A percentile compares a stretch with the other conserved stretches of the same genome.
Conservation (phyloP, 2,329 filamentous ascomycete species). For the Fusarium albidum region DNA sequence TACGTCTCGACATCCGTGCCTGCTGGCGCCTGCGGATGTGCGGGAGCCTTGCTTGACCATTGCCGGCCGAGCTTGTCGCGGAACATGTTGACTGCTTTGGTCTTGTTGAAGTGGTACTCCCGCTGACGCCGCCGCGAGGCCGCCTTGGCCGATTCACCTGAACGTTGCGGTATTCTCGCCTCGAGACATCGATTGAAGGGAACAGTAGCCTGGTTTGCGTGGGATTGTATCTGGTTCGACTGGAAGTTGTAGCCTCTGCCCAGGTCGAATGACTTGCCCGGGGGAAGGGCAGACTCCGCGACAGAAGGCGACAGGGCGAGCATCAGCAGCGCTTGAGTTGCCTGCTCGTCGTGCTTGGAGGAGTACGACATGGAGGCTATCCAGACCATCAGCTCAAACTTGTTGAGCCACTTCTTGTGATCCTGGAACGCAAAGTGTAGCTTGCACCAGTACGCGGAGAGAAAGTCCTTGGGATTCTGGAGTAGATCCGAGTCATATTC, state of each 20-base stretch:
- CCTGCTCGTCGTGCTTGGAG: neutral
- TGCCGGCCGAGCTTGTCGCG: neutral
- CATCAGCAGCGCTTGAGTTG: constrained; percentile 25
- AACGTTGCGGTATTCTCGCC: neutral
- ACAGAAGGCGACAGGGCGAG: constrained; percentile 7
- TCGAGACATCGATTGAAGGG: neutral
- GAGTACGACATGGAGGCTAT: constrained; percentile 27
- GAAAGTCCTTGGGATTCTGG: neutral
- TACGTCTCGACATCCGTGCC: neutral
- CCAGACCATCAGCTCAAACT: constrained; percentile 28
- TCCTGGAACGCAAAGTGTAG: constrained; percentile 26
- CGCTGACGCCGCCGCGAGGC: neutral
- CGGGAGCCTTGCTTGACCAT: constrained; percentile 17
- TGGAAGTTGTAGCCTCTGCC: neutral
- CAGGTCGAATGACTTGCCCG: neutral
- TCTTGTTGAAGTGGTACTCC: neutral
- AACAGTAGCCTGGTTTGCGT: neutral
- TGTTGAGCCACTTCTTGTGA: constrained; percentile 20
- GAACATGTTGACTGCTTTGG: constrained; percentile 1
- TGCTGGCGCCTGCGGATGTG: neutral
- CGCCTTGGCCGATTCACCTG: neutral
- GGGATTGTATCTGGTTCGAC: neutral
- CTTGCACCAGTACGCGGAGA: constrained; percentile 25
- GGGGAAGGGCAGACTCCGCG: neutral
- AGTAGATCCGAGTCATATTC: constrained; percentile 33